Evolutionary conservation across 164 flowering plant species (phyloP), one percentile per base, ranked within the genome.

Genomic region (Platanus orientalis): DNA sequence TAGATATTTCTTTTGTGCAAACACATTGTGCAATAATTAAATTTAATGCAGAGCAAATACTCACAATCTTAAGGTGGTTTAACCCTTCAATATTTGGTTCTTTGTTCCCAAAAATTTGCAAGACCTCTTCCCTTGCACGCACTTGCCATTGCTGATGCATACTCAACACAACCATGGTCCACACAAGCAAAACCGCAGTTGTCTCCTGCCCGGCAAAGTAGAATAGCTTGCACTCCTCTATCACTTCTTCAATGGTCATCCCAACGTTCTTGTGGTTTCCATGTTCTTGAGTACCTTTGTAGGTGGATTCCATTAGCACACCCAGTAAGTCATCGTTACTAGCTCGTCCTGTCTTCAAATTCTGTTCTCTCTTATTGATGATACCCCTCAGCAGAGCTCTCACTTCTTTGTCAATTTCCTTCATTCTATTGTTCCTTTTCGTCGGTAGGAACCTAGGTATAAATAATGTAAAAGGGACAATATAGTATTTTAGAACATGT

Each of bases 121-220:
- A 57, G 17, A 57, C 60, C 10, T 57, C 60, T 40, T 57, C 60
- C 27, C 60, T 57, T 20, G 60, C 60, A 2, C 27, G 44, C 19
- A 23, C 19, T 57, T 57, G 60, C 60, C 60, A 57, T 13, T 57
- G 10, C 2, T 26, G 45, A 34, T 57, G 60, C 17, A 34, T 36
- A 14, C 60, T 57, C 27, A 57, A 57, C 7, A 57, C 4, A 34
- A 57, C 25, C 60, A 34, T 57, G n/a, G 45, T 40, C 60, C 60
- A 57, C 13, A 40, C 45, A 57, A 57, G 60, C 47, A 24, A 20
- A 23, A 34, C 19, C 9, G 44, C 4, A 0, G 60, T 57, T 9
- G 60, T 57, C 27, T 32, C 60, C 13, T 60, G 54, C 28, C 63
- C 63, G 4, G 54, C 63, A 49, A 60, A 42, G 32, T 42, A 60